phyloP scores from a whole-genome alignment of 2,329 filamentous ascomycete genomes.

The Aspergillus awamori region DNA sequence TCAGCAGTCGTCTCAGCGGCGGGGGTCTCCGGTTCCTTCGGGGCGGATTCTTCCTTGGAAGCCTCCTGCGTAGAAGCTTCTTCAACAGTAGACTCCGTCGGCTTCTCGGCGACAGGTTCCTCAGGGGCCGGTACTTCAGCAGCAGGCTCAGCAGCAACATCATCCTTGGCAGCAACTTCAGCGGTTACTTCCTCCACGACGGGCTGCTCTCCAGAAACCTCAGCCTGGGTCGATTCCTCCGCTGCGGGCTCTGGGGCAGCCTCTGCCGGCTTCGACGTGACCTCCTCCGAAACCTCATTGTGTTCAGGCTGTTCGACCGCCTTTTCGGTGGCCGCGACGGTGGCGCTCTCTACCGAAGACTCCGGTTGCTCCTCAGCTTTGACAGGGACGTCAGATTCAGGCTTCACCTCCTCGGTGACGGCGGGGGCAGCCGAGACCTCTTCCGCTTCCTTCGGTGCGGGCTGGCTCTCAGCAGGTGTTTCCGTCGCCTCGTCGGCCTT shows the following conservation, averaged over 20 bases:
- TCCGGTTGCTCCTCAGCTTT: slow-evolving; percentile 4
- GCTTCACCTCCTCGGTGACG: not conserved
- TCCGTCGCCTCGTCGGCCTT: not conserved
- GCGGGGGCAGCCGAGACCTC: not conserved
- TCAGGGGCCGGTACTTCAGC: slow-evolving; percentile 10
- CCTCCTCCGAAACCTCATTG: slow-evolving; percentile 10
- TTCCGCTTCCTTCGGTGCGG: slow-evolving; percentile 3
- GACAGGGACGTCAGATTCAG: not conserved
- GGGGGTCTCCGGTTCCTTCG: not conserved
- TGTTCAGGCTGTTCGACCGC: slow-evolving; percentile 9
- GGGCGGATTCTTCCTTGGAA: not conserved
- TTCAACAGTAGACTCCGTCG: slow-evolving; percentile 10
- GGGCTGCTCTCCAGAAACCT: slow-evolving; percentile 1
- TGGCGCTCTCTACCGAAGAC: not conserved
- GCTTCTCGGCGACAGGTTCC: slow-evolving; percentile 4
- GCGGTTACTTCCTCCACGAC: not conserved
- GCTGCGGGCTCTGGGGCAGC: slow-evolving; percentile 10
- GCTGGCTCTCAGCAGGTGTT: slow-evolving; percentile 5
- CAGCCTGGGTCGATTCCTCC: not conserved
- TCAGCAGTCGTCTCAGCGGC: not conserved
- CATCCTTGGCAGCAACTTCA: not conserved
- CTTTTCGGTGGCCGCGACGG: not conserved
- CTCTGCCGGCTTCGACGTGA: slow-evolving; percentile 10
- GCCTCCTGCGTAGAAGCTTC: slow-evolving; percentile 10
- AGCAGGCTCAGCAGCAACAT: slow-evolving; percentile 4